Base-by-base conservation (phyloP, 1,139 yeast genomes). In the Blastobotrys proliferans region DNA sequence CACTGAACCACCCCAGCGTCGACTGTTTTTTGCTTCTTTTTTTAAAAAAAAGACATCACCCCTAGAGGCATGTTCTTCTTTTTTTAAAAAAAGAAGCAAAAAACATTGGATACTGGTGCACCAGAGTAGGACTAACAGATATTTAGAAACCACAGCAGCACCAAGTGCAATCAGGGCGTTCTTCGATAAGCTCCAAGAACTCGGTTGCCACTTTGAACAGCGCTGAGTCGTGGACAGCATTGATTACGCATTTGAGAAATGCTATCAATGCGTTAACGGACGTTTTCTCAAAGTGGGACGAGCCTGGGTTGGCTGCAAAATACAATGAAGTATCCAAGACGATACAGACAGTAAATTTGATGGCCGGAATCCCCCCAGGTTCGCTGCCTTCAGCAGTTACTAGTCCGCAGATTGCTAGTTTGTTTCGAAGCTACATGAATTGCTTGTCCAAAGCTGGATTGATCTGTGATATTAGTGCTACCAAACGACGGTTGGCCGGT, bases 301-400 rank as follows among this genome's bases (percentile, higher is more conserved):
- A 43, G 13, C 44, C 46, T 11, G 44, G 46, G 13, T 39, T 52
- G 26, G 48, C 42, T 5, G 31, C 36, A 8, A 34, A 49, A n/a
- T 52, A 45, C 40, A 49, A 49, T 18, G 50, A 45, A 17, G 51
- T 58, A 9, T 48, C 58, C 8, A 44, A 51, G 19, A 44, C 51
- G 11, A 45, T 56, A 21, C 60, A 56, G 37, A 51, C 50, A 16
- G 51, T 58, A 14, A 48, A 56, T 21, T 43, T 55, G 16, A 48
- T 53, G 39, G 52, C 60, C 1, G 62, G 62, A 6, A 52, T 57
- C 28, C 61, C 62, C 2, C 57, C 58, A 9, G 61, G 61, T 11
- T 50, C 61, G 1, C 46, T 49, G 18, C 62, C 60, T 6, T 47
- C 55, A 6, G 38, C 52, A 13, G 29, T 48, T 2, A 55, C 56